Base-by-base conservation (phyloP, 108 stramenopile genomes). In the Nitzschia sp. region DNA sequence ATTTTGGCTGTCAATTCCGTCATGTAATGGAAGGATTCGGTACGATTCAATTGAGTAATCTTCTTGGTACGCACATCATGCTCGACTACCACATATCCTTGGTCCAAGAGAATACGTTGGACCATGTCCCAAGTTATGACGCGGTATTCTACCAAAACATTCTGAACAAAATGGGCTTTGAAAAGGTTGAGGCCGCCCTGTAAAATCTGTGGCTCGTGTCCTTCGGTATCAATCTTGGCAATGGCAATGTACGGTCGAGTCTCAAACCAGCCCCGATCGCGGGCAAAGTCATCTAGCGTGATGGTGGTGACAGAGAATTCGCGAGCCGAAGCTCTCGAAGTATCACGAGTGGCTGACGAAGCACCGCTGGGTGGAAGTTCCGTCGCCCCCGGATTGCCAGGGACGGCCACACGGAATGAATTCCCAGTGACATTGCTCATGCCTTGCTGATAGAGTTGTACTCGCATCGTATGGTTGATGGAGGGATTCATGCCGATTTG, bases 201-300 rank as follows among this genome's bases (percentile, higher is more conserved):
- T 15, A 42, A 42, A 15, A 42, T 42, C 15, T 42, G 38, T 42
- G 38, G 38, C 15, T 42, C 38, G 38, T 42, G 38, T 8, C 38
- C 38, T 42, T 42, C 38, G 38, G 38, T 42, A 42, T 42, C 38
- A 42, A 42, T 42, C 15, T 42, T 15, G 15, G 15, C 11, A 42
- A 15, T 42, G 38, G 15, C 8, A 42, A 8, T 25, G n/a, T 13
- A 8, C 8, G 38, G 8, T 42, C 15, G 38, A 15, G 38, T 42
- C 15, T 42, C 15, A 11, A 70, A 61, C 59, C 70, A 70, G 3
- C 59, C 70, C 4, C 19, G 58, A 19, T 42, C 38, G 19, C 46
- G 8, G 13, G 70, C 70, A 61, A 70, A 70, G 11, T 46, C 6
- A 46, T 70, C 70, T 27, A 70, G 24, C 2, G 70, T 70, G 19